Conservation (phyloP, 2,329 filamentous ascomycete species). For the Knufia petricola region DNA sequence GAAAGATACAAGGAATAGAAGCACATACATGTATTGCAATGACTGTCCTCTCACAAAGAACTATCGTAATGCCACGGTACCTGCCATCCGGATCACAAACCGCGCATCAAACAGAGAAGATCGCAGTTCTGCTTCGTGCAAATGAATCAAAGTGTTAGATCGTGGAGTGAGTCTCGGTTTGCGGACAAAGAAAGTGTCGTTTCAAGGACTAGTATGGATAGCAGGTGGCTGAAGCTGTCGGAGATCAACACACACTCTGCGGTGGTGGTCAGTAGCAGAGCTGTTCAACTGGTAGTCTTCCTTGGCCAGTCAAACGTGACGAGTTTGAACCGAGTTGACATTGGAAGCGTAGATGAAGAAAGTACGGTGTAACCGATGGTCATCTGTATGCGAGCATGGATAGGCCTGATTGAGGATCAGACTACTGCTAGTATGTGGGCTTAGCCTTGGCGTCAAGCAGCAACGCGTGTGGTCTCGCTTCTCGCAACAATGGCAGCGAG, state of each 20-base stretch:
- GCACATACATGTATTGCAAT: conserved; percentile 3
- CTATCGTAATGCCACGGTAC: conserved; percentile 1
- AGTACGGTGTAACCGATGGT: not conserved
- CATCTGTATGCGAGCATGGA: not conserved
- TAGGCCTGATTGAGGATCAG: not conserved
- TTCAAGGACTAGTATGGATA: not conserved
- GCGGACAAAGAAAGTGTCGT: conserved; percentile 4
- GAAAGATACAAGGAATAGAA: not conserved
- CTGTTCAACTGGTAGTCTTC: not conserved
- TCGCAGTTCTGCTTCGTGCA: not conserved
- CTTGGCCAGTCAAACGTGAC: not conserved
- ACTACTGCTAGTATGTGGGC: too few relatives aligned
- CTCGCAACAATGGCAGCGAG: not conserved
- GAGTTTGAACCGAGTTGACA: not conserved
- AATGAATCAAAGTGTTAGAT: not conserved
- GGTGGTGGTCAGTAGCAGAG: not conserved
- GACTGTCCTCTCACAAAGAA: conserved; percentile 2
- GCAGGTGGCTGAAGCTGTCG: not conserved
- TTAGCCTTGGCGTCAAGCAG: not conserved
- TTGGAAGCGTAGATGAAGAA: not conserved
- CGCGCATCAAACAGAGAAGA: conserved; percentile 1
- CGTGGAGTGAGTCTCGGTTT: not conserved
- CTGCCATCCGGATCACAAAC: conserved; percentile 1
- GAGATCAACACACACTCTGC: not conserved
- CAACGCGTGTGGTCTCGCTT: not conserved